Conservation (phyloP, 768 basidiomycete genomes). For the Auriscalpium orientale region DNA sequence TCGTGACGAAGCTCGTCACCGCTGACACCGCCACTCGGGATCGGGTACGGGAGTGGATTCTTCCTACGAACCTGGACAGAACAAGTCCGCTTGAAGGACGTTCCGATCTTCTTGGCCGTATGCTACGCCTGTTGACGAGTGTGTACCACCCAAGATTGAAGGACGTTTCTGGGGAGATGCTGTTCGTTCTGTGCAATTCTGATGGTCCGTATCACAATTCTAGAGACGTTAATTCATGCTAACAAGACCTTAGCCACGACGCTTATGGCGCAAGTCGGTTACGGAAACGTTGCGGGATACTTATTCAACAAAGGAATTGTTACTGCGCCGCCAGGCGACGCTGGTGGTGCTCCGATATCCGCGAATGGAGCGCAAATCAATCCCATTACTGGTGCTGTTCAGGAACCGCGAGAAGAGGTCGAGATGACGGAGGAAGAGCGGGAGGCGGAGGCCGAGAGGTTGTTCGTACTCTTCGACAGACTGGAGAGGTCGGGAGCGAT, state of each 20-base stretch:
- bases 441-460: constrained; percentile 83
- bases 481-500: constrained; percentile 72
- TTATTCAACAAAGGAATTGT: constrained; percentile 87
- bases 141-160: constrained; percentile 70
- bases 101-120: constrained; percentile 66
- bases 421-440: constrained; percentile 95
- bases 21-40: constrained; percentile 52
- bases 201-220: constrained; percentile 41
- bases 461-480: constrained; percentile 88
- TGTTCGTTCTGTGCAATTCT: constrained; percentile 76
- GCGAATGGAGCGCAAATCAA: constrained; percentile 48
- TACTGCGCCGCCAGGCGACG: constrained; percentile 40
- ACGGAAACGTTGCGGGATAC: constrained; percentile 94
- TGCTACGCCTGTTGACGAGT: constrained; percentile 67
- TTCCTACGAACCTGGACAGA: constrained; percentile 79
- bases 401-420: constrained; percentile 28
- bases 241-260: constrained; percentile 41
- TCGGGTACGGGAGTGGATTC: constrained; percentile 56
- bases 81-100: constrained; percentile 67
- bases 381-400: constrained; percentile 78
- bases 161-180: constrained; percentile 76
- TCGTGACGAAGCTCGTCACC: constrained; percentile 63
- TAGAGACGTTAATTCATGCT: neutral
- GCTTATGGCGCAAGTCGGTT: constrained; percentile 77
- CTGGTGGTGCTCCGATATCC: constrained; percentile 25